Evolutionary conservation across 2,329 filamentous ascomycete species (phyloP), one percentile per base, ranked within the genome.

Genomic region (Colletotrichum camelliae): DNA sequence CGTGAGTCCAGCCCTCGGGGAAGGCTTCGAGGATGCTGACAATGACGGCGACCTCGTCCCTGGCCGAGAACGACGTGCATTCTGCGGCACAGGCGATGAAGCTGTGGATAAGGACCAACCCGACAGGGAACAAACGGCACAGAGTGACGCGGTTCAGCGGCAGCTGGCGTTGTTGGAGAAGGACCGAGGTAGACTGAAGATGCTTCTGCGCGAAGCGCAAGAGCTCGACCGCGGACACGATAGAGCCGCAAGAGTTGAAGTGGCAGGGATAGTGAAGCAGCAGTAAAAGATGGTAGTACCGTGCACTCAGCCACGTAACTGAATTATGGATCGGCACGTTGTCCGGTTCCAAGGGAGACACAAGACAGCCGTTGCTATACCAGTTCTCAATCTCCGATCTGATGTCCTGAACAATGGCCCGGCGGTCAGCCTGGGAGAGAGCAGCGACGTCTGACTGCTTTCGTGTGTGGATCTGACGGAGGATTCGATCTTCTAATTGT

Each of bases 371-470:
- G 37, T 83, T 85, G 72, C 83, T 87, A 75, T 88, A 88, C 86
- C 87, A 88, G 74, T 87, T 83, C 69, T 88, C 86, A 24, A 88
- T 87, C 31, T 86, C 82, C n/a, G 83, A 80, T n/a, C 85, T 82
- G 31, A 87, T 81, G 24, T 80, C 80, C 52, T 82, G 81, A 4
- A 85, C 65, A 8, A 84, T 79, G 37, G 82, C 79, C 12, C 81
- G 80, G 5, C 83, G 80, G 70, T 85, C 84, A 5, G 81, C 75
- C 9, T 81, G 80, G 1, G 80, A 79, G 29, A 85, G 77, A 3
- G 80, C 76, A n/a, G 80, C 80, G 7, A 82, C 80, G 5, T 83
- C 81, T 4, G 80, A 69, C 5, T 80, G 80, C 58, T 81, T 80
- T 9, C 83, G 79, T 15, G 84, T 79, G 65, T 86, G 84, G 9